These are phyloP conservation scores for Monosiga brevicollis DNA, from an alignment of 78 protist genomes.

Conservation along the genomic window DNA sequence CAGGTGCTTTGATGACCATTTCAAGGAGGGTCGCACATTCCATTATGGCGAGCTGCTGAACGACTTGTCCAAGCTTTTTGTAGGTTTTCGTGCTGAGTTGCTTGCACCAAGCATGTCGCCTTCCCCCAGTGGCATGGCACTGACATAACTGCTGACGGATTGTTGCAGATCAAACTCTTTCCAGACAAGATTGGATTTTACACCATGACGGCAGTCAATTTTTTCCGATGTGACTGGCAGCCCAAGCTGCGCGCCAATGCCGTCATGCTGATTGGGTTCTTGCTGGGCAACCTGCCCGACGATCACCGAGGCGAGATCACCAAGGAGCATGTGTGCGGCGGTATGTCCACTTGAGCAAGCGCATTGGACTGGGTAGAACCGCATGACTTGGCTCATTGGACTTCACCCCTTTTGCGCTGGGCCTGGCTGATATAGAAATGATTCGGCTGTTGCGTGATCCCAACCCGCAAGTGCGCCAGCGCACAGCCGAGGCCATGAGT, in stretches of 20 bases:
- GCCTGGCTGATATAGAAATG: neutral
- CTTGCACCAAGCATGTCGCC: too few species aligned
- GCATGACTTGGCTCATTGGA: neutral
- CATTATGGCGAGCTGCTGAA: too few species aligned
- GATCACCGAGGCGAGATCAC: constrained; percentile 29
- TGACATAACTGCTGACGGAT: too few species aligned
- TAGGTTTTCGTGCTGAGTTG: too few species aligned
- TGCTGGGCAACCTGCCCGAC: constrained; percentile 40
- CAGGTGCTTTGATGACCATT: too few species aligned
- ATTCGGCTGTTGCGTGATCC: constrained; percentile 32
- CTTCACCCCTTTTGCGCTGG: too few species aligned
- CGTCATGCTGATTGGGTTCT: constrained; percentile 37
- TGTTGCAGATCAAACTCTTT: constrained; percentile 27
- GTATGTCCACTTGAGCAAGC: constrained; percentile 11
- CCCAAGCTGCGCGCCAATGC: constrained; percentile 21
- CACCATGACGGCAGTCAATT: constrained; percentile 27
- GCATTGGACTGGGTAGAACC: neutral
- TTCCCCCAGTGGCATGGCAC: too few species aligned
- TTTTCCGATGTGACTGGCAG: constrained; percentile 34
- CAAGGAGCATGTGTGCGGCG: constrained; percentile 14
- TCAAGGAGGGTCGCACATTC: too few species aligned
- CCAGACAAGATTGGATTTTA: constrained; percentile 40
- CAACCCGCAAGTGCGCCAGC: constrained; percentile 32
- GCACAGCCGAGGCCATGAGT: constrained; percentile 42
- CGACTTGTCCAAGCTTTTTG: too few species aligned